These are phyloP conservation scores for Excoecaria cochinchinensis DNA, from an alignment of 345 rosid genomes.

Conservation along the genomic window DNA sequence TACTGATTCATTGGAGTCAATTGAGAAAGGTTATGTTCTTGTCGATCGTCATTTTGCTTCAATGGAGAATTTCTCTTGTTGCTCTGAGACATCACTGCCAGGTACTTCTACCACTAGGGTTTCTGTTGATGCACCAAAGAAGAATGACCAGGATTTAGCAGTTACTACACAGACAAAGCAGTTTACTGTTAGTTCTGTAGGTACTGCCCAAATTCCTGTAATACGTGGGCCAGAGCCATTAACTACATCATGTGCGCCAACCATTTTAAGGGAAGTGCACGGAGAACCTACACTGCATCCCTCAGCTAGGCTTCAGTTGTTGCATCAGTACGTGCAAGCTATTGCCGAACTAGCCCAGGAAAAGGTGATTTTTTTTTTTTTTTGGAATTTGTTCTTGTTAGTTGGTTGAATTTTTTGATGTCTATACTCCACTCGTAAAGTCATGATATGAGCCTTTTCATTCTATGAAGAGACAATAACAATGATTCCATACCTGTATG, in stretches of 20 bases:
- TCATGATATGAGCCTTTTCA: background rate
- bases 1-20: constrained; percentile 58
- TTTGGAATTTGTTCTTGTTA: background rate
- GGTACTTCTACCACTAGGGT: constrained; percentile 37
- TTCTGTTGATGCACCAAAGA: constrained; percentile 37
- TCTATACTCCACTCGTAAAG: background rate
- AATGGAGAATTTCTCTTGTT: constrained; percentile 53
- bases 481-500: background rate
- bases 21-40: constrained; percentile 76
- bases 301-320: constrained; percentile 52
- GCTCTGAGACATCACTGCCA: constrained; percentile 54
- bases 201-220: constrained; percentile 25
- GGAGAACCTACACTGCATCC: constrained; percentile 52
- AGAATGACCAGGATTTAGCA: constrained; percentile 32
- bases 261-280: constrained; percentile 49
- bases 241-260: constrained; percentile 32
- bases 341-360: constrained; percentile 58
- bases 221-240: constrained; percentile 32
- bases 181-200: constrained; percentile 19
- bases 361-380: constrained; percentile 42
- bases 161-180: constrained; percentile 35
- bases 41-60: constrained; percentile 56
- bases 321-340: constrained; percentile 52
- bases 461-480: background rate
- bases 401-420: constrained; percentile 7